A percentile compares a stretch with the other conserved stretches of the same genome.
These are phyloP conservation scores for Linaria vulgaris DNA, from an alignment of 257 asterid species.

Conservation along the genomic window DNA sequence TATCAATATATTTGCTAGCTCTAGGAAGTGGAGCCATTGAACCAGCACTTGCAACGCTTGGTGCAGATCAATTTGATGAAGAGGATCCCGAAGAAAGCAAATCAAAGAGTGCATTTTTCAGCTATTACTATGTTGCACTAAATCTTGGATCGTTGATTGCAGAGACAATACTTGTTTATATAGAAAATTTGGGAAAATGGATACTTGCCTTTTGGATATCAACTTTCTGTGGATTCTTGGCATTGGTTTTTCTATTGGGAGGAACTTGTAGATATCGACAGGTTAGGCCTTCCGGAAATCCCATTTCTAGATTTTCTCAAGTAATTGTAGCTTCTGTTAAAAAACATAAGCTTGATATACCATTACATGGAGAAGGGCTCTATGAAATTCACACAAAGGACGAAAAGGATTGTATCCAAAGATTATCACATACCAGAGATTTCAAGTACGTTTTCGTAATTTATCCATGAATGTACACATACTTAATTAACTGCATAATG, in stretches of 20 bases:
- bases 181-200: conserved; percentile 69
- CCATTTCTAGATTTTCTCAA: conserved; percentile 61
- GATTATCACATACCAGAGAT: conserved; percentile 53
- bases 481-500: not conserved
- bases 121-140: conserved; percentile 75
- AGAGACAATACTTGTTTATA: conserved; percentile 65
- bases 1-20: conserved; percentile 65
- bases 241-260: conserved; percentile 45
- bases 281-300: conserved; percentile 60
- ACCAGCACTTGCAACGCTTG: conserved; percentile 78
- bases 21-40: conserved; percentile 89
- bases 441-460: conserved; percentile 48
- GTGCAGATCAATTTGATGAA: conserved; percentile 85
- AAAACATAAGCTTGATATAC: conserved; percentile 43
- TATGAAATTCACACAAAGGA: conserved; percentile 45
- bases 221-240: conserved; percentile 62
- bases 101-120: conserved; percentile 58
- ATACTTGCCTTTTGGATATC: conserved; percentile 82
- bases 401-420: conserved; percentile 44
- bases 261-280: conserved; percentile 62
- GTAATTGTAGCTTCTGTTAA: conserved; percentile 68
- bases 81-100: conserved; percentile 60
- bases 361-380: conserved; percentile 52
- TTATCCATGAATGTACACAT: no score
- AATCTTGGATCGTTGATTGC: conserved; percentile 76